Percentiles rank a stretch among this genome's conserved stretches.
Evolutionary conservation across 2,329 filamentous ascomycete genomes (phyloP).

Genomic region (Teratosphaeria pseudoeucalypti): DNA sequence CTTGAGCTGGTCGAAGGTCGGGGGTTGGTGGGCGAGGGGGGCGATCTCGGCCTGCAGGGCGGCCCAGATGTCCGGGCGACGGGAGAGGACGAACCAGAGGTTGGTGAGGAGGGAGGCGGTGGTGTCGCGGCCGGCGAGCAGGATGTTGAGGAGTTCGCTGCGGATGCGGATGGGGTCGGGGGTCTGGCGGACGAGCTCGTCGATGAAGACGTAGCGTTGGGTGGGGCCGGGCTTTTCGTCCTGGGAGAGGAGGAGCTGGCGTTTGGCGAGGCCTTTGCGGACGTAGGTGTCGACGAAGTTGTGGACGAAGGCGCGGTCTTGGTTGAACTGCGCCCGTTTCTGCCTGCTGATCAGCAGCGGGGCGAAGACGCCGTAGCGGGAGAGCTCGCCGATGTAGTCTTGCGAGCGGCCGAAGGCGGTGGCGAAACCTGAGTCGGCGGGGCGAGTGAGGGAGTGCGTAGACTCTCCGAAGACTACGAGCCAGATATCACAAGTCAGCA

Average conservation of each 20-base stretch:
- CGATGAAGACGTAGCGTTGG: not conserved
- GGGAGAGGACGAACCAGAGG: constrained; percentile 29
- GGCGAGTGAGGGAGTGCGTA: constrained; percentile 19
- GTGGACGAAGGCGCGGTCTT: constrained; percentile 31
- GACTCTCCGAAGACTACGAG: constrained; percentile 47
- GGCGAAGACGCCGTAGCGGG: constrained; percentile 15
- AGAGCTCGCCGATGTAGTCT: constrained; percentile 16
- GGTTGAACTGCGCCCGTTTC: constrained; percentile 27
- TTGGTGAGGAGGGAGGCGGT: constrained; percentile 43
- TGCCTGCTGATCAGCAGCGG: constrained; percentile 9
- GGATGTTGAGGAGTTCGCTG: constrained; percentile 40
- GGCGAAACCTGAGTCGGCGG: constrained; percentile 21
- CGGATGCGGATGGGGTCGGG: constrained; percentile 38
- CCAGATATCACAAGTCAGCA: not conserved
- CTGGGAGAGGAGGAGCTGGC: constrained; percentile 17
- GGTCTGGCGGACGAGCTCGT: constrained; percentile 35
- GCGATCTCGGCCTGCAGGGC: constrained; percentile 23
- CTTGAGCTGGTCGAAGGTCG: constrained; percentile 30
- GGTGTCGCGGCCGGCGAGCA: constrained; percentile 45
- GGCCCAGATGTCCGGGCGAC: constrained; percentile 20
- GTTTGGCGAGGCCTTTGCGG: constrained; percentile 29
- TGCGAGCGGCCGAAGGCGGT: constrained; percentile 24
- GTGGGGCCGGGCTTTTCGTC: not conserved
- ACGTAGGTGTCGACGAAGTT: constrained; percentile 41
- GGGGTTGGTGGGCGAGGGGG: constrained; percentile 23